Evolutionary conservation across 2,329 filamentous ascomycete genomes (phyloP).

Genomic region (Leptographium flavum): DNA sequence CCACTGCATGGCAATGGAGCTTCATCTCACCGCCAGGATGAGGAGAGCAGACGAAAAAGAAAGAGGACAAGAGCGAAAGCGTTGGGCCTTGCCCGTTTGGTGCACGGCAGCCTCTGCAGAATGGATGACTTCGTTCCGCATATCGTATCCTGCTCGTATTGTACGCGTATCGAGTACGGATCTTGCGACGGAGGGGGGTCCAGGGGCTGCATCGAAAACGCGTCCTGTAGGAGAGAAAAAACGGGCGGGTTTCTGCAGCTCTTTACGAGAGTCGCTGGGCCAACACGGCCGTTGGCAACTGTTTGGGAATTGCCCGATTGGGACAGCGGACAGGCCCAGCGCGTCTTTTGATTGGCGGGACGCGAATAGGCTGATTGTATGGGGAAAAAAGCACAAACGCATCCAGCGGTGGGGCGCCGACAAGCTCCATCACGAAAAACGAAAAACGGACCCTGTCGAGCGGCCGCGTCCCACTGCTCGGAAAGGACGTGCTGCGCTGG

Average conservation of each 20-base stretch:
- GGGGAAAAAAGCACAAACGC: conserved; percentile 6
- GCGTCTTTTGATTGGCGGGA: conserved; percentile 13
- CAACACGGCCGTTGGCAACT: conserved; percentile 6
- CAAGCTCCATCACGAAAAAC: conserved; percentile 6
- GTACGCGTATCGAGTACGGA: no score
- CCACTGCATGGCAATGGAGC: neutral
- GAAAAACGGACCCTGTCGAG: neutral
- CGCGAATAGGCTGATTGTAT: no score
- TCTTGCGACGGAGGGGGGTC: no score
- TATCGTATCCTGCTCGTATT: no score
- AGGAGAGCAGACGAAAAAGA: no score
- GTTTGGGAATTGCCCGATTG: conserved; percentile 11
- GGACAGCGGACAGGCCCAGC: conserved; percentile 5
- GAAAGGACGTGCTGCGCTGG: neutral
- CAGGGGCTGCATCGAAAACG: conserved; percentile 10
- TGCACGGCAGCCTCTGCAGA: no score
- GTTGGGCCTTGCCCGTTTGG: no score
- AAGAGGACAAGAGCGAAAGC: no score
- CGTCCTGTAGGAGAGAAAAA: conserved; percentile 2
- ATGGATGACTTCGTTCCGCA: no score
- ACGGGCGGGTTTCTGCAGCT: neutral
- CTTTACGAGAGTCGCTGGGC: conserved; percentile 8
- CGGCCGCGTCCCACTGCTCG: neutral
- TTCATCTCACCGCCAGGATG: neutral
- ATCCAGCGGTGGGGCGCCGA: conserved; percentile 2